Conservation (phyloP, 2,329 filamentous ascomycete species). For the Tolypocladium paradoxum region DNA sequence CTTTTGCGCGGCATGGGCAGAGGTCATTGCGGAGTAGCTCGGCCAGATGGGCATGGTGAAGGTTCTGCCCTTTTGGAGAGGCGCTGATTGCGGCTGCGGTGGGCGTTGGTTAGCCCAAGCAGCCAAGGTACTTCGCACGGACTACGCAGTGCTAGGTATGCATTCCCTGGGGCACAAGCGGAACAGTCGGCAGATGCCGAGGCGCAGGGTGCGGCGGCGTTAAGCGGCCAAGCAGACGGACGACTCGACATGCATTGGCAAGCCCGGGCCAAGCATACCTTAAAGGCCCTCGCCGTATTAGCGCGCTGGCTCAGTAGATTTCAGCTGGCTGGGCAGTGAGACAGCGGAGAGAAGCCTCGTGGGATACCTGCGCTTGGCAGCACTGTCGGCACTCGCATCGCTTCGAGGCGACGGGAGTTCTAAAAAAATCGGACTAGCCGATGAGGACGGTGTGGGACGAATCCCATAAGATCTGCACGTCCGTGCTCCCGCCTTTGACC, state of each 20-base stretch:
- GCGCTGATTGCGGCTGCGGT: background rate
- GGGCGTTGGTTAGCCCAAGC: no score
- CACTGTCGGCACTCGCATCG: no score
- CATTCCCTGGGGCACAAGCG: background rate
- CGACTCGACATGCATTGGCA: background rate
- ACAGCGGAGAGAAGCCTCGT: background rate
- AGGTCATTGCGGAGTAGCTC: background rate
- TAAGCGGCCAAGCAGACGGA: background rate
- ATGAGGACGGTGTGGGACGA: no score
- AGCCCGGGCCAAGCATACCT: background rate
- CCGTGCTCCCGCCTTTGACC: no score
- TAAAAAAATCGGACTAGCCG: no score
- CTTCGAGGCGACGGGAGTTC: no score
- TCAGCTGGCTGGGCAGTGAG: background rate
- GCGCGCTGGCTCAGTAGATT: background rate
- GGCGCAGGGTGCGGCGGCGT: background rate
- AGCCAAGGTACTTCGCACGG: no score
- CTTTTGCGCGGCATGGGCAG: no score
- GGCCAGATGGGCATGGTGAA: slow-evolving; percentile 1
- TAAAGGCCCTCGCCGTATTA: background rate
- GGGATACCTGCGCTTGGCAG: no score
- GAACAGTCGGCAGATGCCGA: background rate
- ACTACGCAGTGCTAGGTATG: no score
- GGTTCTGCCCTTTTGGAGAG: background rate
- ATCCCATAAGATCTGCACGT: no score